phyloP scores from a whole-genome alignment of 2,329 filamentous ascomycete species.

The Arthrobotrys sphaeroides region DNA sequence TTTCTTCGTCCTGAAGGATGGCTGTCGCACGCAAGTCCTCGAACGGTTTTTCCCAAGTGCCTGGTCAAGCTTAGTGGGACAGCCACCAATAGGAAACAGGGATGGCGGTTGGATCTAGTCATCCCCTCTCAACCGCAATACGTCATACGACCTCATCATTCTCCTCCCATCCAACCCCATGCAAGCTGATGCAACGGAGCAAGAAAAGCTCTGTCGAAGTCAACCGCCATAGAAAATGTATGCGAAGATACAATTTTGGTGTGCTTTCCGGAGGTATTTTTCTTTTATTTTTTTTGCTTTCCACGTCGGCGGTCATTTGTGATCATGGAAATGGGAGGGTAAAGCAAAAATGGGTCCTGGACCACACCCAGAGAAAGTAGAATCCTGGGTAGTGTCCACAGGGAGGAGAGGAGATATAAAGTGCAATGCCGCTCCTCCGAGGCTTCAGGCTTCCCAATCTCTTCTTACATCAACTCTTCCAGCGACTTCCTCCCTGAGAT shows the following conservation, averaged over 20 bases:
- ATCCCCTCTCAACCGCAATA: constrained; percentile 53
- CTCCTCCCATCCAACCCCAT: constrained; percentile 46
- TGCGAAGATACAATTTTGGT: constrained; percentile 20
- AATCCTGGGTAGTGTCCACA: constrained; percentile 21
- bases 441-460: background rate
- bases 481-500: constrained; percentile 23
- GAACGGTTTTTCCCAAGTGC: constrained; percentile 18
- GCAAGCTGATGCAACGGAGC: constrained; percentile 53
- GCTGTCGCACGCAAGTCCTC: constrained; percentile 10
- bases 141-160: constrained; percentile 55
- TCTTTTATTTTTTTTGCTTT: constrained; percentile 5
- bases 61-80: constrained; percentile 25
- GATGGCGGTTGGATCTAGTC: constrained; percentile 47
- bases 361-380: constrained; percentile 15
- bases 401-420: constrained; percentile 36
- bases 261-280: background rate
- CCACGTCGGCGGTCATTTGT: constrained; percentile 43
- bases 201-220: constrained; percentile 28
- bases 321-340: constrained; percentile 32
- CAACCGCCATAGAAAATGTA: constrained; percentile 4
- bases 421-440: constrained; percentile 53
- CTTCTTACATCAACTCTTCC: constrained; percentile 32
- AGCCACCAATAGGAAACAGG: constrained; percentile 50
- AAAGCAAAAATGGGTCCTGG: constrained; percentile 6
- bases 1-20: constrained; percentile 23